Evolutionary conservation across 805 yeast genomes (phyloP).

Genomic region (Lipomyces yamanashiensis): DNA sequence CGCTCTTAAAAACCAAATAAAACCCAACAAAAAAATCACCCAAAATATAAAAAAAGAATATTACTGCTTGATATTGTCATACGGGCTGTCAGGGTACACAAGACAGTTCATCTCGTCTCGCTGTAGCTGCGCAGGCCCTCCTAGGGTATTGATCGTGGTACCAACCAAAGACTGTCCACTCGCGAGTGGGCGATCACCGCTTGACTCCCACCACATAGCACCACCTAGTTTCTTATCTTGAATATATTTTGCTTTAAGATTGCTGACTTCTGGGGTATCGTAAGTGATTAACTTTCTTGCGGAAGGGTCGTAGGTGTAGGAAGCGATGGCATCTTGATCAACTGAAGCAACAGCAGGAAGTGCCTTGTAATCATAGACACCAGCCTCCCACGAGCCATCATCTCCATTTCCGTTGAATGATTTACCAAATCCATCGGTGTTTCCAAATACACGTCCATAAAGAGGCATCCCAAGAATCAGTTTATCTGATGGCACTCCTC

Average conservation of each 20-base stretch:
- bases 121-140: neutral
- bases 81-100: conserved; percentile 18
- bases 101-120: neutral
- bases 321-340: conserved; percentile 60
- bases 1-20: neutral
- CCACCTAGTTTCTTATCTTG: conserved; percentile 63
- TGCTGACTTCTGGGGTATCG: conserved; percentile 63
- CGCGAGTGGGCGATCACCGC: conserved; percentile 46
- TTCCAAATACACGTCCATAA: conserved; percentile 68
- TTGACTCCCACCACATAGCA: conserved; percentile 94
- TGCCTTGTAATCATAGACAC: conserved; percentile 59
- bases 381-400: conserved; percentile 53
- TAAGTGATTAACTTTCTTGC: conserved; percentile 57
- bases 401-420: conserved; percentile 22
- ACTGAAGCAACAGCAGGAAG: conserved; percentile 52
- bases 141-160: conserved; percentile 8
- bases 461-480: conserved; percentile 84
- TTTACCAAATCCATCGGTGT: conserved; percentile 51
- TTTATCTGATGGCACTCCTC: conserved; percentile 55
- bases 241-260: conserved; percentile 65
- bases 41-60: neutral
- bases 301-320: conserved; percentile 54
- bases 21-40: neutral
- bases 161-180: conserved; percentile 15
- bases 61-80: conserved; percentile 17